Percentiles rank a stretch among this genome's conserved stretches.
phyloP scores from a whole-genome alignment of 805 yeast genomes.

The Cyberlindnera suaveolens region DNA sequence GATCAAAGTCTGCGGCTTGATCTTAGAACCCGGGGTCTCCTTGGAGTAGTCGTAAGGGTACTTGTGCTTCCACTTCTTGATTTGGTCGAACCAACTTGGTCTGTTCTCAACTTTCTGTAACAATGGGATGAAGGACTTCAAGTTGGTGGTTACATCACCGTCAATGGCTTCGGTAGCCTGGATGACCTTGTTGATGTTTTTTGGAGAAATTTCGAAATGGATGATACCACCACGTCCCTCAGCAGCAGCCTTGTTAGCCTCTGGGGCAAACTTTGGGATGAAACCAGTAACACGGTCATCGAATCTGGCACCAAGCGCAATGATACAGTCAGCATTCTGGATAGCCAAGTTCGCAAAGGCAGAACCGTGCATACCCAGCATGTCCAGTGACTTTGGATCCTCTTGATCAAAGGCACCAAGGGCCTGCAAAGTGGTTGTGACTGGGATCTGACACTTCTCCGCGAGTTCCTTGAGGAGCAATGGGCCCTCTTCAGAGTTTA shows the following conservation, averaged over 20 bases:
- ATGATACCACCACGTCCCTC: conserved; percentile 92
- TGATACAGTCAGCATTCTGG: conserved; percentile 86
- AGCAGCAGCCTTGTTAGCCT: conserved; percentile 80
- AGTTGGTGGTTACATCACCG: conserved; percentile 86
- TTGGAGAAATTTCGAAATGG: conserved; percentile 94
- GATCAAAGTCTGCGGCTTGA: conserved; percentile 92
- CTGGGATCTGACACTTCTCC: conserved; percentile 89
- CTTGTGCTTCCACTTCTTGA: conserved; percentile 76
- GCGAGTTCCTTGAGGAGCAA: conserved; percentile 71
- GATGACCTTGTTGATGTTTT: conserved; percentile 96
- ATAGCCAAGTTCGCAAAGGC: conserved; percentile 93
- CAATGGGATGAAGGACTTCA: conserved; percentile 66
- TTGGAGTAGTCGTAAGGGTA: conserved; percentile 79
- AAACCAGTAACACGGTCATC: conserved; percentile 97
- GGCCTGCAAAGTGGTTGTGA: conserved; percentile 91
- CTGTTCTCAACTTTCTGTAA: conserved; percentile 60
- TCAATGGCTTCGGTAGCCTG: conserved; percentile 94
- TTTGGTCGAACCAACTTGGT: conserved; percentile 70
- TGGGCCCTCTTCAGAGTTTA: conserved; percentile 79
- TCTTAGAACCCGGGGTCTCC: conserved; percentile 73
- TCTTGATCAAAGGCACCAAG: conserved; percentile 92
- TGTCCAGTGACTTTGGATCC: conserved; percentile 85
- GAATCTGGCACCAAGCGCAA: conserved; percentile 95
- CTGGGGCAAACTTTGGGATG: conserved; percentile 86
- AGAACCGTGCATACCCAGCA: conserved; percentile 98